Conservation (phyloP, 2,329 filamentous ascomycete species). For the Clonostachys rosea region DNA sequence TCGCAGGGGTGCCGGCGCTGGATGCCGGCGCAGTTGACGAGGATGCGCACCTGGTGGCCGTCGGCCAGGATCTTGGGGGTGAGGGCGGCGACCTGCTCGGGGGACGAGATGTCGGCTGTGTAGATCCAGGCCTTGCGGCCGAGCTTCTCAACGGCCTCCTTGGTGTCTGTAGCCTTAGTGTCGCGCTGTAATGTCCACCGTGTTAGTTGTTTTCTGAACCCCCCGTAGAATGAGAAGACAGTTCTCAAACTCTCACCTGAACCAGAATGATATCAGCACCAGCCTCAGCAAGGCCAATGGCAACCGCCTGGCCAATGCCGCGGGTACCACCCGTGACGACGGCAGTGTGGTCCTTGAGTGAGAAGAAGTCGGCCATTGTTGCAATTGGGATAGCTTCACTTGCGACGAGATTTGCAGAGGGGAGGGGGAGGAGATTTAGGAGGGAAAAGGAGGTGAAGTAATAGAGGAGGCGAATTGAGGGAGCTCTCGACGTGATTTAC, state of each 20-base stretch:
- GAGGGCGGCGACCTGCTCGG: slow-evolving; percentile 55
- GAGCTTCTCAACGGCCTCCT: slow-evolving; percentile 56
- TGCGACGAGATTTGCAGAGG: not conserved
- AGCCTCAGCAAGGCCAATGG: slow-evolving; percentile 52
- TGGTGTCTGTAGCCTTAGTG: slow-evolving; percentile 42
- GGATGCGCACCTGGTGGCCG: slow-evolving; percentile 65
- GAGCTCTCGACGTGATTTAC: too few relatives aligned
- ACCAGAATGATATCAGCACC: slow-evolving; percentile 52
- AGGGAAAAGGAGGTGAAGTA: too few relatives aligned
- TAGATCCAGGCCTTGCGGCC: slow-evolving; percentile 65
- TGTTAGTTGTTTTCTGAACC: not conserved
- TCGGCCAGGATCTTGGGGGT: slow-evolving; percentile 57
- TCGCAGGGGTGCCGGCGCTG: slow-evolving; percentile 74
- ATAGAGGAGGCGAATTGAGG: too few relatives aligned
- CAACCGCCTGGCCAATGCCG: slow-evolving; percentile 53
- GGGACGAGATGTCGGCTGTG: slow-evolving; percentile 62
- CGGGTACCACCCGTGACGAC: slow-evolving; percentile 53
- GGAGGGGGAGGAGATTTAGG: too few relatives aligned
- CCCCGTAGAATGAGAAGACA: too few relatives aligned
- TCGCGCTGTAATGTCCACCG: slow-evolving; percentile 27
- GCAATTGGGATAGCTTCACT: not conserved
- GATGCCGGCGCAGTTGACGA: slow-evolving; percentile 85
- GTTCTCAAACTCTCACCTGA: slow-evolving; percentile 28
- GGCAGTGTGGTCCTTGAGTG: slow-evolving; percentile 50
- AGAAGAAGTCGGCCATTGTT: slow-evolving; percentile 39